A percentile compares a stretch with the other conserved stretches of the same genome.
Conservation (phyloP, 75 land plant genomes). For the Chamaecyparis obtusa region DNA sequence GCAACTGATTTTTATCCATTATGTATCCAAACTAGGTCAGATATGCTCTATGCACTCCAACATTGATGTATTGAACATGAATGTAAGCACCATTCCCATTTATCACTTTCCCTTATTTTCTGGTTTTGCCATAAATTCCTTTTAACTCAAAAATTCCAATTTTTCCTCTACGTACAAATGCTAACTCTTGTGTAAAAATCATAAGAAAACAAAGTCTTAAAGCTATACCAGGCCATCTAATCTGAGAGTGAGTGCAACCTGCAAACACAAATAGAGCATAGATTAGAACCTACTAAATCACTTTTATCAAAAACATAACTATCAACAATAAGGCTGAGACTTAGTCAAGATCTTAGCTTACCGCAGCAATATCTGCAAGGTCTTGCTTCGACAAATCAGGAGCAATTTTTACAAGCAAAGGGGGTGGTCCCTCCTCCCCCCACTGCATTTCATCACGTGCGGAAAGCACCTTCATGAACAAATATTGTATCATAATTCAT, state of each 20-base stretch:
- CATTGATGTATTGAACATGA: background rate
- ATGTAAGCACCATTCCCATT: background rate
- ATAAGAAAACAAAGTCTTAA: background rate
- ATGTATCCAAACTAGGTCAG: background rate
- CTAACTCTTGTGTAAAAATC: background rate
- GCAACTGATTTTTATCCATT: background rate
- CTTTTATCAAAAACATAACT: background rate
- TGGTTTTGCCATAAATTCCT: background rate
- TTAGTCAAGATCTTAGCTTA: constrained; percentile 21
- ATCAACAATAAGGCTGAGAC: background rate
- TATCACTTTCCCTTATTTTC: background rate
- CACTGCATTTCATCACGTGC: constrained; percentile 99
- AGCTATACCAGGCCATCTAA: constrained; percentile 89
- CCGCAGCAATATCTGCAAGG: constrained; percentile 97
- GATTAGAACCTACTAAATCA: background rate
- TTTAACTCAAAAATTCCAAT: background rate
- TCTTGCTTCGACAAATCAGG: constrained; percentile 97
- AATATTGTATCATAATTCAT: constrained; percentile 4
- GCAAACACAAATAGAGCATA: constrained; percentile 17
- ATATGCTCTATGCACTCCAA: background rate
- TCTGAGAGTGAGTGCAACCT: constrained; percentile 89
- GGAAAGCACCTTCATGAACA: constrained; percentile 74
- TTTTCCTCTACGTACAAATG: background rate
- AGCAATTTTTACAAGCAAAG: constrained; percentile 97
- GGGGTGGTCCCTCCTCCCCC: constrained; percentile 99